Percentiles rank a stretch among this genome's conserved stretches.
phyloP scores from a whole-genome alignment of 2,329 filamentous ascomycete genomes.

The Endoconidiophora polonica region DNA sequence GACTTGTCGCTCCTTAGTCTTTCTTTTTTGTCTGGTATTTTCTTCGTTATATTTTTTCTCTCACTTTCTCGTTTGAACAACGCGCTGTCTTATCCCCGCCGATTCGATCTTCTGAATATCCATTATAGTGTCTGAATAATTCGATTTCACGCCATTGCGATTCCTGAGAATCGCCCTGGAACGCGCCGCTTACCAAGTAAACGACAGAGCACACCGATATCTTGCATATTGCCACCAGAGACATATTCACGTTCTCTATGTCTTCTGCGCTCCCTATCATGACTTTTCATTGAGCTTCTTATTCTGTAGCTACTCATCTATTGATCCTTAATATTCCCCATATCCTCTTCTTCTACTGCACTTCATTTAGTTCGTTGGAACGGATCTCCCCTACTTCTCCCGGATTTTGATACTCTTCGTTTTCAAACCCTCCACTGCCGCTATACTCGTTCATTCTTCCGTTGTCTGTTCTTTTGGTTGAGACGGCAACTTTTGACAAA shows the following conservation, averaged over 20 bases:
- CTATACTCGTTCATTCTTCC: no score
- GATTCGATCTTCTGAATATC: conserved; percentile 13
- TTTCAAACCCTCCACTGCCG: no score
- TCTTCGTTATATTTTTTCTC: neutral
- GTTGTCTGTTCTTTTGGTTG: no score
- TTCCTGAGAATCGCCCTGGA: neutral
- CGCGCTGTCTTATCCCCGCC: conserved; percentile 14
- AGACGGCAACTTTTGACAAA: no score
- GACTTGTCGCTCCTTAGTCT: neutral
- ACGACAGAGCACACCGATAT: neutral
- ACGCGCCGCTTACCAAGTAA: no score
- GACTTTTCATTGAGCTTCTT: no score
- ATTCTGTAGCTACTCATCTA: no score
- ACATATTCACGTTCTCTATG: neutral
- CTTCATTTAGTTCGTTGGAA: no score
- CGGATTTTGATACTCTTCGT: no score
- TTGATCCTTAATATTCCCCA: no score
- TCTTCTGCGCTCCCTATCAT: neutral
- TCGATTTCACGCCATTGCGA: conserved; percentile 2
- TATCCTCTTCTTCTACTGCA: no score
- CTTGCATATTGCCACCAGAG: neutral
- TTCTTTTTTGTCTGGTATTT: neutral
- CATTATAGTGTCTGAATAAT: conserved; percentile 10
- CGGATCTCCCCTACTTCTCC: no score
- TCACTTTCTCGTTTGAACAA: neutral